Percentiles rank a stretch among this genome's conserved stretches.
Evolutionary conservation across 116 monocot genomes (phyloP).

Genomic region (Papilionanthe hybrid): DNA sequence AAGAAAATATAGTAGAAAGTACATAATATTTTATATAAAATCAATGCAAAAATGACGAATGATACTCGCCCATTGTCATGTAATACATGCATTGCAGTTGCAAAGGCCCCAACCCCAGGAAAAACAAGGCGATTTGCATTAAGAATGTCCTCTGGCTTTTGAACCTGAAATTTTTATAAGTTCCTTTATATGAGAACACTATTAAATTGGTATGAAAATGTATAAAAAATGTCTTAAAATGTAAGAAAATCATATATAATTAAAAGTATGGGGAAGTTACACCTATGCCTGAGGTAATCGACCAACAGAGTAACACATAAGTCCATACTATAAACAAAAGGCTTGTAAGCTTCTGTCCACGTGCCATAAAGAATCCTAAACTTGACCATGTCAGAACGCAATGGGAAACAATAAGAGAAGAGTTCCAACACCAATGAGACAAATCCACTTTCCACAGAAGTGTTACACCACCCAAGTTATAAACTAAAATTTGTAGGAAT

Average conservation of each 20-base stretch:
- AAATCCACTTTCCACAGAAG: background rate
- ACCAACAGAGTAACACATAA: background rate
- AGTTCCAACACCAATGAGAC: background rate
- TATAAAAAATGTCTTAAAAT: background rate
- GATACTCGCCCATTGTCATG: slow-evolving; percentile 52
- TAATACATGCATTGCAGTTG: slow-evolving; percentile 80
- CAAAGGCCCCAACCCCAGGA: slow-evolving; percentile 93
- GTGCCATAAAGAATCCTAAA: background rate
- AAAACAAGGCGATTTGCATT: slow-evolving; percentile 74
- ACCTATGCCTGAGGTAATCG: background rate
- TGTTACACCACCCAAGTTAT: background rate
- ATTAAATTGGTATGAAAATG: background rate
- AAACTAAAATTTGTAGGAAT: too few relatives aligned
- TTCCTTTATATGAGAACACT: background rate
- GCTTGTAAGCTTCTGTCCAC: background rate
- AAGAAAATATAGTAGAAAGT: background rate
- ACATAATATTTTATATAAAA: background rate
- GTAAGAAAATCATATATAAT: background rate
- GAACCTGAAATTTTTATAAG: slow-evolving; percentile 41
- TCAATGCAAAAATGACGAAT: background rate
- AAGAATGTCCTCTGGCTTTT: slow-evolving; percentile 76
- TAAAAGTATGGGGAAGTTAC: background rate
- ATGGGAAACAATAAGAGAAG: background rate
- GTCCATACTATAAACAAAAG: background rate
- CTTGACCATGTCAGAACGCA: background rate